These are phyloP conservation scores for Fraxinus latifolia DNA, from an alignment of 305 asterid genomes.

Conservation along the genomic window DNA sequence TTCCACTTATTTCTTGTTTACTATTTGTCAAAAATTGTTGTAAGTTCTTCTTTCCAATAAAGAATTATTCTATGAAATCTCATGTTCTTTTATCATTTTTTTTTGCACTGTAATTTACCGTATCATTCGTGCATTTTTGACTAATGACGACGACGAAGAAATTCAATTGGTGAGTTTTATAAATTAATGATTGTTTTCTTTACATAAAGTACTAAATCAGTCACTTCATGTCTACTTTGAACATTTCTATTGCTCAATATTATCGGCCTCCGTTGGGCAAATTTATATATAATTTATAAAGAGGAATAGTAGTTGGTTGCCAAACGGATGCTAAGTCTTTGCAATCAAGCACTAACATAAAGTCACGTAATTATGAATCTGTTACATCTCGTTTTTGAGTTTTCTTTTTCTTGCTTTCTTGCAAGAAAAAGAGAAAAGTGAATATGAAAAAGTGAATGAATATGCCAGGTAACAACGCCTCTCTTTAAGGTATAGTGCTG, in stretches of 20 bases:
- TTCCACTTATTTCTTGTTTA: not conserved
- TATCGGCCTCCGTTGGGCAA: not conserved
- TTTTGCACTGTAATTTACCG: not conserved
- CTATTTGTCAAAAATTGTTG: not conserved
- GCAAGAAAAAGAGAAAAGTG: not conserved
- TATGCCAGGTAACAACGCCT: not conserved
- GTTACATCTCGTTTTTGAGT: not conserved
- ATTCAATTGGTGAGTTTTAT: not conserved
- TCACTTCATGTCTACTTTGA: not conserved
- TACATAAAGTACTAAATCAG: not conserved
- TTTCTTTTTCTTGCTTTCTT: not conserved
- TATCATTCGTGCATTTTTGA: not conserved
- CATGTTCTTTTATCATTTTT: not conserved
- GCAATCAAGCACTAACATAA: not conserved
- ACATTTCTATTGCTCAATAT: not conserved
- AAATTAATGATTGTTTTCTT: not conserved
- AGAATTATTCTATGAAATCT: not conserved
- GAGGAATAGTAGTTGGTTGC: not conserved
- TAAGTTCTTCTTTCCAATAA: not conserved
- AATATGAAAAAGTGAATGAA: not conserved
- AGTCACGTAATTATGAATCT: not conserved
- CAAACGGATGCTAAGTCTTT: not conserved
- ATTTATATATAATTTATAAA: not conserved
- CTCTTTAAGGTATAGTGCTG: not conserved
- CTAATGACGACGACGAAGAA: not conserved